Evolutionary conservation across 2,329 filamentous ascomycete genomes (phyloP), one percentile per base, ranked within the genome.

Genomic region (Ophiobolus disseminans): DNA sequence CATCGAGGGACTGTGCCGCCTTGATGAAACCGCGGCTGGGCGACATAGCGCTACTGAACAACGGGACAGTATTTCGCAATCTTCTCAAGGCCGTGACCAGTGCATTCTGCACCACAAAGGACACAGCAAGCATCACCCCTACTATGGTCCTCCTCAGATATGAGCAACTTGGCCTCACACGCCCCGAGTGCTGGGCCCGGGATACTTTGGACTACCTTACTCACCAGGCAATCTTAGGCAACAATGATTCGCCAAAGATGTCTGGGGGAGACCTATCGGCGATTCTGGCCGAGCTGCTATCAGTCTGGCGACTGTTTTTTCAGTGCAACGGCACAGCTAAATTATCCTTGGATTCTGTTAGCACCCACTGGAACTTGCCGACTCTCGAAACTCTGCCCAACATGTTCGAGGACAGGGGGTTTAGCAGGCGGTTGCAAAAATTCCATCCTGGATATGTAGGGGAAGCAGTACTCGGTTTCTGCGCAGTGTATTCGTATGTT

Each of bases 301-400:
- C 66, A 3, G 45, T 72, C 6, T 73, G 69, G 69, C 61, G 58
- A 16, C 40, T 72, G 14, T 66, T 71, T 45, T 70, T 72, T 40
- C 68, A 71, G 37, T 63, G 57, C 39, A 60, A 40, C 63, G 47
- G 66, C 63, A 17, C 20, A 20, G 16, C n/a, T 41, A 48, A 5
- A 45, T 50, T 14, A 45, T 48, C 6, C 19, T 21, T 68, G 14
- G 47, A 68, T 13, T 46, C 57, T 3, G 51, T 68, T 30, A 60
- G 42, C 21, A 19, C 48, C 3, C 48, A 63, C 4, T 73, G 69
- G 69, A 55, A 55, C 4, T 11, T 72, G 10, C 62, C 65, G n/a
- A 21, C 49, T 8, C 8, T 49, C 9, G 52, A 53, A 13, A 31
- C 55, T 20, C 48, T 60, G 3, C 46, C 44, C 1, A 16, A 45